Conservation (phyloP, 208 protist species). For the Trypanosoma caninum region DNA sequence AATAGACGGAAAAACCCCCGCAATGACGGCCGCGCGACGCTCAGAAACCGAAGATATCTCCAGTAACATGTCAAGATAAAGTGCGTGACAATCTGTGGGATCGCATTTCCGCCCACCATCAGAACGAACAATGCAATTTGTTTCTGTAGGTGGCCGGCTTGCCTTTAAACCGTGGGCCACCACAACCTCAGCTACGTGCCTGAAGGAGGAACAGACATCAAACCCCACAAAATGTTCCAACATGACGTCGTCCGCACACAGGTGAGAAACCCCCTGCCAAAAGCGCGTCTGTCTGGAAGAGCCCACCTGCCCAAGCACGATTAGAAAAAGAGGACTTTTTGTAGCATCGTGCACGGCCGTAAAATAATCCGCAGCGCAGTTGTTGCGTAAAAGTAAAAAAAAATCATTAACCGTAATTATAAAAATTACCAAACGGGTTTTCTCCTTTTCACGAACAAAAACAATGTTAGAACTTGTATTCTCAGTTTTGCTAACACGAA, state of each 20-base stretch:
- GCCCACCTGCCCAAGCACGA: conserved; percentile 15
- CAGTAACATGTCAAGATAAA: conserved; percentile 67
- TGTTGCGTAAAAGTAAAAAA: conserved; percentile 18
- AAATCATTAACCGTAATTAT: conserved; percentile 20
- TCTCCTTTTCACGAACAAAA: conserved; percentile 1
- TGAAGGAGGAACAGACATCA: conserved; percentile 8
- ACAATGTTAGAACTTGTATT: conserved; percentile 19
- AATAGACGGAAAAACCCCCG: conserved; percentile 61
- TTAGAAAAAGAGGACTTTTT: conserved; percentile 14
- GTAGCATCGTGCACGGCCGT: neutral
- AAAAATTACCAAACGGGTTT: conserved; percentile 1
- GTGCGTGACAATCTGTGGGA: conserved; percentile 59
- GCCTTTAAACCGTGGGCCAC: conserved; percentile 41
- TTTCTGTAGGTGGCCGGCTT: conserved; percentile 30
- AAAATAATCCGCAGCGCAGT: conserved; percentile 21
- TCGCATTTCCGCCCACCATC: conserved; percentile 60
- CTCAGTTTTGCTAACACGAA: conserved; percentile 1
- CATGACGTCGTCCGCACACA: conserved; percentile 11
- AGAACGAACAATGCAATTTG: conserved; percentile 44
- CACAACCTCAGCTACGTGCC: conserved; percentile 17
- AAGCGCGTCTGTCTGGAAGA: conserved; percentile 5
- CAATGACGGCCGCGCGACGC: conserved; percentile 43
- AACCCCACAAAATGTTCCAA: conserved; percentile 14
- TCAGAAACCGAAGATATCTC: conserved; percentile 64
- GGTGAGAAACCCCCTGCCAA: conserved; percentile 20